Evolutionary conservation across 352 stramenopile species (phyloP), one percentile per base, ranked within the genome.

Genomic region (Aphanomyces euteiches): DNA sequence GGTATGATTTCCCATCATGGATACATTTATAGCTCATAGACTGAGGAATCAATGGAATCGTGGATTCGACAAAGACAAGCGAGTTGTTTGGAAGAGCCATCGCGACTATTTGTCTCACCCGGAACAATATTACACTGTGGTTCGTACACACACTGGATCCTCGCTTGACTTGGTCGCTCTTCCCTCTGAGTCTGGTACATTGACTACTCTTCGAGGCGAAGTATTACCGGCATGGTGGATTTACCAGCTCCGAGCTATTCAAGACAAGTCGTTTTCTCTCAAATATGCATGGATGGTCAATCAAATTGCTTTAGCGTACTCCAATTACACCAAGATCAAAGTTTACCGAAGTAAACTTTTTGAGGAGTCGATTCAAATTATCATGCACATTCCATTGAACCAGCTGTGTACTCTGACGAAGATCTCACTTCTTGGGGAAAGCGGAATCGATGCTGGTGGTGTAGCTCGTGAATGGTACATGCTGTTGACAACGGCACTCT

Each of bases 391-490:
- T 47, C 74, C 82, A 5, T 72, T 81, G 19, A 79, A 78, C 41
- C 77, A 89, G 36, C 78, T 87, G 41, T 80, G 75, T 13, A 83
- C 78, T 0, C 74, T 79, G 5, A 83, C 91, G 61, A 82, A 84
- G 17, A 83, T 96, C 39, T 82, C 92, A n/a, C 96, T 96, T 43
- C 65, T 86, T 0, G 79, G 85, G 10, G 89, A 97, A 70, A 87
- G 74, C 8, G 88, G 89, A 5, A 79, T 96, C 28, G 89, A 96
- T 64, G 89, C 89, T 3, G 89, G 89, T 15, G 88, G 84, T 19
- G 69, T 96, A 3, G 83, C 94, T 67, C 84, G 88, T 7, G 88
- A 96, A 73, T 97, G 89, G 90, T 96, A 95, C 69, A 78, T 85
- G 63, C 79, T 96, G 47, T 67, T 96, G 0, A 91, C 83, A 40